Evolutionary conservation across 139 green algal genomes (phyloP).

Genomic region (Microglena sp.): DNA sequence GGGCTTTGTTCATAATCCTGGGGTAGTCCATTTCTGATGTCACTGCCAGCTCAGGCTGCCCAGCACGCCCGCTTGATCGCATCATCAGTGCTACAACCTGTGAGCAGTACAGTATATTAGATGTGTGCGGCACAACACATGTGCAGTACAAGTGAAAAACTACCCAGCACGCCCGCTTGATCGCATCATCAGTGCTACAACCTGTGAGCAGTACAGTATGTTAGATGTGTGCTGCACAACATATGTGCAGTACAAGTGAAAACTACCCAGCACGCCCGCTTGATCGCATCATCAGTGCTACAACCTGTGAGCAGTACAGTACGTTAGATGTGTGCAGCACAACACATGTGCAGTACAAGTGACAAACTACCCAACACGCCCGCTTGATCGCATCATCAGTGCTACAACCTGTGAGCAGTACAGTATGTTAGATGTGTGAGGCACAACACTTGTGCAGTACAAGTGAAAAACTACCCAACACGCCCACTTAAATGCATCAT

Average conservation of each 20-base stretch:
- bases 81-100: constrained; percentile 73
- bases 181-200: neutral
- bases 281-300: constrained; percentile 69
- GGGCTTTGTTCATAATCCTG: constrained; percentile 51
- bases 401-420: neutral
- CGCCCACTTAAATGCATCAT: constrained; percentile 48
- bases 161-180: neutral
- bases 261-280: constrained; percentile 5
- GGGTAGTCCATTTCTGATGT: constrained; percentile 77
- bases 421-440: no score
- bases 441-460: no score
- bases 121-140: no score
- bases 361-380: no score
- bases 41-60: neutral
- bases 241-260: neutral
- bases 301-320: no score
- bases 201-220: constrained; percentile 5
- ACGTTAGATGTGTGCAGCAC: no score
- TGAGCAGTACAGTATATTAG: no score
- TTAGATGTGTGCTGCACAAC: no score
- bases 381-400: neutral
- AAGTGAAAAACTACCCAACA: neutral
- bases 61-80: constrained; percentile 37
- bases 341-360: no score
- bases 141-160: no score